A percentile compares a stretch with the other conserved stretches of the same genome.
Conservation (phyloP, 2,329 filamentous ascomycete genomes). For the Hymenoscyphus salicellus region DNA sequence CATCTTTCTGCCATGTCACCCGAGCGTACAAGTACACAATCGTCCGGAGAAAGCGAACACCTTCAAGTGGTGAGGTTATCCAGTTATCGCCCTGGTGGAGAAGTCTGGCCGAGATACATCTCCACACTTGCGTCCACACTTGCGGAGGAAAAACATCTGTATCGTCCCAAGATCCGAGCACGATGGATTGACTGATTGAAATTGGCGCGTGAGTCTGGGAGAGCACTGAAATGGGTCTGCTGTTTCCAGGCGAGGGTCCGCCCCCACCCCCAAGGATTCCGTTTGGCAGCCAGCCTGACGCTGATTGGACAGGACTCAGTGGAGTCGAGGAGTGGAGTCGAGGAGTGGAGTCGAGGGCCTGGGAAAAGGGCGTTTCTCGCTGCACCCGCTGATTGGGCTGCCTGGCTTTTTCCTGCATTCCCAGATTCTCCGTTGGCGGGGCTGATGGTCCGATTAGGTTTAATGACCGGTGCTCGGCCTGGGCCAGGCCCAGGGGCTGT, state of each 20-base stretch:
- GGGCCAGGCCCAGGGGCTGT: background rate
- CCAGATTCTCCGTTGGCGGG: background rate
- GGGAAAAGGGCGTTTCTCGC: background rate
- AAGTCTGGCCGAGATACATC: background rate
- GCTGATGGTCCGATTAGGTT: background rate
- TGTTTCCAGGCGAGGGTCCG: background rate
- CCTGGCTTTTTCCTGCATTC: background rate
- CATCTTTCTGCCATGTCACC: background rate
- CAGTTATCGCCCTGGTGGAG: background rate
- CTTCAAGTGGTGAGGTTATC: background rate
- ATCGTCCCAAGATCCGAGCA: conserved; percentile 1
- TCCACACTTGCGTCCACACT: background rate
- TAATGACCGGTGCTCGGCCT: background rate
- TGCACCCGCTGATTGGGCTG: background rate
- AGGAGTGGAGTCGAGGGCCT: background rate
- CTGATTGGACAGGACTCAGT: background rate
- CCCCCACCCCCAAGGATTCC: too few species aligned
- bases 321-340: too few species aligned
- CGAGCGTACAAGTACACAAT: background rate
- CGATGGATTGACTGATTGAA: background rate
- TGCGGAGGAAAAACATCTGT: background rate
- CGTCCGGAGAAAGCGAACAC: background rate
- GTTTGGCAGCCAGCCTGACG: background rate
- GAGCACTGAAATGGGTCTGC: background rate
- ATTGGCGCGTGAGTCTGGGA: background rate